phyloP scores from a whole-genome alignment of 208 protist species.

The Lotmaria passim region DNA sequence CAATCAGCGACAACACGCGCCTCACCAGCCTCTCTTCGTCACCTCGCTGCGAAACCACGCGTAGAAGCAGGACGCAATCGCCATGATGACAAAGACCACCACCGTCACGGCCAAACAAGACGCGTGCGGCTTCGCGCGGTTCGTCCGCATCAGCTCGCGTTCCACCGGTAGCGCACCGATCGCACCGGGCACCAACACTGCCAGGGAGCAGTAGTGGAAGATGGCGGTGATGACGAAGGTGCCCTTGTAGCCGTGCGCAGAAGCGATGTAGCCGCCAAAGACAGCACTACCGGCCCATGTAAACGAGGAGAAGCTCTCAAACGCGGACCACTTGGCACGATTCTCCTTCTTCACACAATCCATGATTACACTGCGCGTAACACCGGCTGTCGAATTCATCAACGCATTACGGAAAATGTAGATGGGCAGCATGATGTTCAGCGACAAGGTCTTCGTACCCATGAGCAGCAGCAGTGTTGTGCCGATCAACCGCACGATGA shows the following conservation, averaged over 20 bases:
- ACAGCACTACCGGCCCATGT: slow-evolving; percentile 65
- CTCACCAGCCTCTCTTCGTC: slow-evolving; percentile 7
- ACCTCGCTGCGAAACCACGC: slow-evolving; percentile 16
- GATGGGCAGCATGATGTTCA: slow-evolving; percentile 28
- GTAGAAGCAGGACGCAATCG: slow-evolving; percentile 7
- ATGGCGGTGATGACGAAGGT: slow-evolving; percentile 60
- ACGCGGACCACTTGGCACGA: slow-evolving; percentile 60
- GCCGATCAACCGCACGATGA: slow-evolving; percentile 44
- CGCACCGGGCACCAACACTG: slow-evolving; percentile 43
- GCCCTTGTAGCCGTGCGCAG: slow-evolving; percentile 49
- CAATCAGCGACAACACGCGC: too few relatives aligned
- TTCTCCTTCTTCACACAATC: slow-evolving; percentile 50
- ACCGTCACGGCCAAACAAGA: slow-evolving; percentile 14
- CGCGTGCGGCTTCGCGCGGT: slow-evolving; percentile 1
- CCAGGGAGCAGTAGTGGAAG: slow-evolving; percentile 46
- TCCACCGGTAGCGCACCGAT: slow-evolving; percentile 39
- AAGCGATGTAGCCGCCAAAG: slow-evolving; percentile 58
- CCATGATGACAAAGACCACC: slow-evolving; percentile 11
- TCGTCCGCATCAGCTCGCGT: slow-evolving; percentile 26
- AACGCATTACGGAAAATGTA: slow-evolving; percentile 50
- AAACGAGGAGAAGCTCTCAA: slow-evolving; percentile 69
- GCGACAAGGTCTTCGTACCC: slow-evolving; percentile 24
- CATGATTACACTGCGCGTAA: slow-evolving; percentile 74
- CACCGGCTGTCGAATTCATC: slow-evolving; percentile 58
- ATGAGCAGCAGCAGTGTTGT: slow-evolving; percentile 43